phyloP scores from a whole-genome alignment of 108 stramenopile genomes.

The Asterionellopsis glacialis region DNA sequence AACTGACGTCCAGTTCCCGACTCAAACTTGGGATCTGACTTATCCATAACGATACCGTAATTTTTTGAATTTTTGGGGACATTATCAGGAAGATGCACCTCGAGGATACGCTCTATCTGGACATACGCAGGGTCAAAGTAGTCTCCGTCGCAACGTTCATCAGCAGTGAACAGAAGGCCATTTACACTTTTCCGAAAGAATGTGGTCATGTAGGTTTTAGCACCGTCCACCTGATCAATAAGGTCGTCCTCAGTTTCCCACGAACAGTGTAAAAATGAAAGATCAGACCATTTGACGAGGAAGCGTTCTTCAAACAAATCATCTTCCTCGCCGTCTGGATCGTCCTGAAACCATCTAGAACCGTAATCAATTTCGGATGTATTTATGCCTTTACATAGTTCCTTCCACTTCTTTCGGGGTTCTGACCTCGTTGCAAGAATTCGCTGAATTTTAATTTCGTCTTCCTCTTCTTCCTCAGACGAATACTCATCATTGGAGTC shows the following conservation, averaged over 20 bases:
- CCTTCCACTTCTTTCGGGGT: constrained; percentile 53
- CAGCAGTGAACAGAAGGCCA: constrained; percentile 62
- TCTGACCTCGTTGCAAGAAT: constrained; percentile 61
- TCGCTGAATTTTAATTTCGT: constrained; percentile 61
- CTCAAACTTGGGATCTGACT: constrained; percentile 46
- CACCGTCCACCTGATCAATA: constrained; percentile 54
- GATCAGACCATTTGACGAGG: constrained; percentile 78
- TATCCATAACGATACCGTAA: constrained; percentile 69
- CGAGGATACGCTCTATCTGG: constrained; percentile 78
- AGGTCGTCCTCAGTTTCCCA: constrained; percentile 87
- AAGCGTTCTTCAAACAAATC: constrained; percentile 72
- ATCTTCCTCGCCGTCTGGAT: constrained; percentile 23
- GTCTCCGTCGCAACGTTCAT: constrained; percentile 88
- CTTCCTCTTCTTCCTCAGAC: constrained; percentile 48
- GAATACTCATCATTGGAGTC: constrained; percentile 38
- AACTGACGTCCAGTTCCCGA: constrained; percentile 70
- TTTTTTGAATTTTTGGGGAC: constrained; percentile 5
- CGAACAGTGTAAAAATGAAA: constrained; percentile 72
- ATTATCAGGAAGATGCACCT: constrained; percentile 28
- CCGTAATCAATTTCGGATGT: constrained; percentile 81
- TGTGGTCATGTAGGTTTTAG: constrained; percentile 60
- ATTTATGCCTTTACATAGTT: constrained; percentile 56
- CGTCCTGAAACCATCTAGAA: constrained; percentile 63
- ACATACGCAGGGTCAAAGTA: constrained; percentile 81
- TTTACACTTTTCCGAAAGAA: constrained; percentile 67